A percentile compares a stretch with the other conserved stretches of the same genome.
Evolutionary conservation across 2,329 filamentous ascomycete genomes (phyloP).

Genomic region (Fusarium tjaetaba): DNA sequence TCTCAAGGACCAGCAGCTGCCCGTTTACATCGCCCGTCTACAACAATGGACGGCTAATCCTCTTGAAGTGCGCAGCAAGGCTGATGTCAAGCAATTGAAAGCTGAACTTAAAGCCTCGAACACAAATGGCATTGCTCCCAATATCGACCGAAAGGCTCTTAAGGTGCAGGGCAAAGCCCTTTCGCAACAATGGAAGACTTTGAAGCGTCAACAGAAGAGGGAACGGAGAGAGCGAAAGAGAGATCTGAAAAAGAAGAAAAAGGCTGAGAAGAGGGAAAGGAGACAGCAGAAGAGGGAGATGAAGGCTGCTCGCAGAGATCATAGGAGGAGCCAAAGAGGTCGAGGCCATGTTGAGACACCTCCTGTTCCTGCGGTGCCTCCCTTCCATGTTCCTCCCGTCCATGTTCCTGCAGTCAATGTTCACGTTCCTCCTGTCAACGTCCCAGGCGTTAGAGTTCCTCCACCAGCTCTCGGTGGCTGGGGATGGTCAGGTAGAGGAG

Average conservation of each 20-base stretch:
- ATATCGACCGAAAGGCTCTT: constrained; percentile 48
- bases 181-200: constrained; percentile 52
- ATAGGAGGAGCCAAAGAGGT: constrained; percentile 34
- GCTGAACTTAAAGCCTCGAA: constrained; percentile 56
- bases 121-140: constrained; percentile 4
- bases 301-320: constrained; percentile 45
- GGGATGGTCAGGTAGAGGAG: constrained; percentile 18
- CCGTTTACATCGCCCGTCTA: constrained; percentile 56
- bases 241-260: constrained; percentile 43
- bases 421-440: not conserved
- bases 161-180: constrained; percentile 57
- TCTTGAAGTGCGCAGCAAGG: constrained; percentile 59
- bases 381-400: constrained; percentile 6
- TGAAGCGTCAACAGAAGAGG: constrained; percentile 47
- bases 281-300: constrained; percentile 46
- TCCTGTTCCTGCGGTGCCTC: constrained; percentile 4
- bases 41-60: constrained; percentile 61
- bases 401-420: constrained; percentile 4
- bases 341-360: constrained; percentile 13
- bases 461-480: constrained; percentile 5
- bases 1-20: constrained; percentile 59
- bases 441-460: constrained; percentile 5
- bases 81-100: constrained; percentile 54
- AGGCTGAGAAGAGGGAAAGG: constrained; percentile 47
- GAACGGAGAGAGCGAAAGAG: constrained; percentile 46